phyloP scores from a whole-genome alignment of 805 yeast species.

The Saccharomycopsis fodiens region DNA sequence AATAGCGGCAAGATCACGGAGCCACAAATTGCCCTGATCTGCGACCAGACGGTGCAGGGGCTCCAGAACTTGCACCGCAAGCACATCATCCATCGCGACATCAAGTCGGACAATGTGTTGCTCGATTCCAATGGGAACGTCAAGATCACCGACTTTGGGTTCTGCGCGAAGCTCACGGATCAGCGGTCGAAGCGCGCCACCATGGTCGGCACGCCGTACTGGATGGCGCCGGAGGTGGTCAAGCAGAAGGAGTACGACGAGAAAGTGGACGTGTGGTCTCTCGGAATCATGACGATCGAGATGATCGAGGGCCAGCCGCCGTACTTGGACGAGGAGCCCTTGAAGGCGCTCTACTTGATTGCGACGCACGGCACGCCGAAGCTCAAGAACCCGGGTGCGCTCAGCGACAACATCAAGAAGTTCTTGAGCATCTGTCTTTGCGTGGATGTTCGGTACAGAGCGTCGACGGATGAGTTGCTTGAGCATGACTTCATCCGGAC shows the following conservation, averaged over 20 bases:
- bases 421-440: constrained; percentile 87
- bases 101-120: constrained; percentile 90
- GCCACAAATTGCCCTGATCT: constrained; percentile 85
- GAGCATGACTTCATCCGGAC: constrained; percentile 64
- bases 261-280: constrained; percentile 95
- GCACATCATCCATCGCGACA: constrained; percentile 93
- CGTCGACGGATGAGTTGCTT: constrained; percentile 80
- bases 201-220: constrained; percentile 98
- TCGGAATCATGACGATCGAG: constrained; percentile 97
- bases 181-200: constrained; percentile 84
- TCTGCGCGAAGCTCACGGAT: constrained; percentile 89
- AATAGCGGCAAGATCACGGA: constrained; percentile 67
- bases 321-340: constrained; percentile 89
- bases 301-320: constrained; percentile 99
- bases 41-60: constrained; percentile 86
- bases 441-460: constrained; percentile 89
- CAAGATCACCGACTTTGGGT: constrained; percentile 94
- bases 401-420: constrained; percentile 71
- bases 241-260: constrained; percentile 92
- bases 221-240: constrained; percentile 99
- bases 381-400: constrained; percentile 75
- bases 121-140: constrained; percentile 77
- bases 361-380: constrained; percentile 97
- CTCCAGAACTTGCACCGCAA: constrained; percentile 85
- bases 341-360: constrained; percentile 86